These are phyloP conservation scores for Tetrapisispora namnaoensis DNA, from an alignment of 805 yeast species.

Conservation along the genomic window DNA sequence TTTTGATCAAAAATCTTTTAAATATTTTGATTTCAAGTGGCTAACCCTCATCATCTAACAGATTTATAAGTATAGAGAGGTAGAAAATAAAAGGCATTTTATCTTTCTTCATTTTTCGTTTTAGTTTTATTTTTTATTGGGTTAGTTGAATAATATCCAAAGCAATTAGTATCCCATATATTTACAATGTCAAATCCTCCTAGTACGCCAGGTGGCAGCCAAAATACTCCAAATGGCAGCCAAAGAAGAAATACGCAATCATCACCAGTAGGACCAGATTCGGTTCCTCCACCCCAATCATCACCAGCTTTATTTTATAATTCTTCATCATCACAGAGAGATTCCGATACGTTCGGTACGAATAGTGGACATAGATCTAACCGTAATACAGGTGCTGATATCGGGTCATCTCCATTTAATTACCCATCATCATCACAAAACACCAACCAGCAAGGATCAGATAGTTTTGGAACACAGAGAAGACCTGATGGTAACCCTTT, in stretches of 20 bases:
- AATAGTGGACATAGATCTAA: slow-evolving; percentile 11
- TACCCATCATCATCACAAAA: slow-evolving; percentile 33
- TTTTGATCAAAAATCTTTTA: no score
- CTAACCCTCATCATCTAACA: no score
- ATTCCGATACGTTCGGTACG: slow-evolving; percentile 22
- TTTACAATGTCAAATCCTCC: not conserved
- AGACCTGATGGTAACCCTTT: slow-evolving; percentile 10
- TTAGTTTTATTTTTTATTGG: no score
- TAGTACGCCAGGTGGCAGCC: slow-evolving; percentile 1
- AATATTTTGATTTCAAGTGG: no score
- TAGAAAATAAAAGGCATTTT: no score
- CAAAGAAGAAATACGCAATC: slow-evolving; percentile 7
- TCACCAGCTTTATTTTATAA: slow-evolving; percentile 29
- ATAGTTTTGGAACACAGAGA: slow-evolving; percentile 11
- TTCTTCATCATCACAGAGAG: slow-evolving; percentile 22
- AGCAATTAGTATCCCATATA: no score
- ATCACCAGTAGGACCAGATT: slow-evolving; percentile 28
- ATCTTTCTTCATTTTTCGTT: no score
- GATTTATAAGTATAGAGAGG: no score
- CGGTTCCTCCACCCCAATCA: slow-evolving; percentile 30
- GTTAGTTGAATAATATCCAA: no score
- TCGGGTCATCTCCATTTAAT: slow-evolving; percentile 38
- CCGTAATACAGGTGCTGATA: slow-evolving; percentile 11
- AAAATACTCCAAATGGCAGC: not conserved
- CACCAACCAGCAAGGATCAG: slow-evolving; percentile 19